Evolutionary conservation across 345 rosid genomes (phyloP), one percentile per base, ranked within the genome.

Genomic region (Diplotaxis tenuifolia): DNA sequence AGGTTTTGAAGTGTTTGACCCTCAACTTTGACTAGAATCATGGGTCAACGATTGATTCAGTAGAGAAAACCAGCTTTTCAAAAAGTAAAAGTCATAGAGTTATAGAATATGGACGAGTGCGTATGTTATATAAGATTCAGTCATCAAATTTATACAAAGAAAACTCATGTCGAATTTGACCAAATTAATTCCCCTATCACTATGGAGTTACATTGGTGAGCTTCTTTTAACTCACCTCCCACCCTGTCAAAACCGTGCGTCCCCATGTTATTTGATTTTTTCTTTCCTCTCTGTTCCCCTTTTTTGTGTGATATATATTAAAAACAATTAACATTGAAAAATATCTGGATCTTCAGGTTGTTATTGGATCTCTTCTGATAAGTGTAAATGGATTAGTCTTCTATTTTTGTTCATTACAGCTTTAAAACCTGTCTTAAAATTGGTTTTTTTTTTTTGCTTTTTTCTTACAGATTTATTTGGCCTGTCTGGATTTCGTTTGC

Each of bases 1-100:
- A 29, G 1, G 29, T 66, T 23, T 67, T 50, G 47, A 52, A 34
- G 83, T 82, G 62, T 80, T 84, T 71, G 93, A 89, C 59, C 70
- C 81, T 22, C 57, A 78, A 86, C 3, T 23, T 58, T 38, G 73
- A 70, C 65, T 56, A 12, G 14, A 20, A 47, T 28, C 16, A 25
- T 27, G 21, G 7, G 70, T 18, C 54, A 40, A 57, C 63, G 29
- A 31, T 32, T 64, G 56, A 63, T 40, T 62, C 29, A 34, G 1
- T 62, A 59, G 25, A 31, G 5, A 18, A 56, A 22, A 21, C 21
- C 15, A 54, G 6, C 16, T 22, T 54, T 54, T 54, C 4, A 21
- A 49, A 49, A 54, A 22, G 59, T 54, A 54, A 9, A 53, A 53
- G 6, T 21, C 6, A 52, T 8, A 50, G 12, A 50, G 7, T 19